Conservation (phyloP, 2,329 filamentous ascomycete species). For the Leptosphaerulina australis region DNA sequence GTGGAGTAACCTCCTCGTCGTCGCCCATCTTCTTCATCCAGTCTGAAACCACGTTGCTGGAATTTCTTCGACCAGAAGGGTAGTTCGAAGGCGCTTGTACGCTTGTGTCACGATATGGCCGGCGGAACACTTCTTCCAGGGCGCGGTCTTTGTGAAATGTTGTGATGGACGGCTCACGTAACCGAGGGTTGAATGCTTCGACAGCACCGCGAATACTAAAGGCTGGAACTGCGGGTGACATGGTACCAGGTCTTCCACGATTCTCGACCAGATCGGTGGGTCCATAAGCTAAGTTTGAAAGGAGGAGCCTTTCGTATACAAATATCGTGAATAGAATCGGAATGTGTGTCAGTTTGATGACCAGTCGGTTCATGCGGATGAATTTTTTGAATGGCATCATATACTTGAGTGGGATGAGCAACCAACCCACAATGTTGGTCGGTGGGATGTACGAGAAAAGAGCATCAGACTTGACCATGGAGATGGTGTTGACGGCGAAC, state of each 20-base stretch:
- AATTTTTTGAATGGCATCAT: constrained; percentile 80
- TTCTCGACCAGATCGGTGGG: constrained; percentile 86
- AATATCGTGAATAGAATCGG: constrained; percentile 87
- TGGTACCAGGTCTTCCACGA: constrained; percentile 64
- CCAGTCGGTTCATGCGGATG: constrained; percentile 82
- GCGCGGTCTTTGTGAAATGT: constrained; percentile 90
- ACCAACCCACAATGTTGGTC: constrained; percentile 88
- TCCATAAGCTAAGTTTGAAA: constrained; percentile 78
- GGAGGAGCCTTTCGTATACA: constrained; percentile 79
- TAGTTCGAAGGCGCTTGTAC: constrained; percentile 40
- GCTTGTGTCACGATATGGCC: constrained; percentile 66
- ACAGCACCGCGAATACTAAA: constrained; percentile 48
- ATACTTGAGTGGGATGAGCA: constrained; percentile 82
- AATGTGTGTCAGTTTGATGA: constrained; percentile 91
- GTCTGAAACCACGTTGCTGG: constrained; percentile 79
- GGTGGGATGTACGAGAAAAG: constrained; percentile 93
- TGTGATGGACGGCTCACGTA: constrained; percentile 84
- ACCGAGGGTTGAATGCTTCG: constrained; percentile 76
- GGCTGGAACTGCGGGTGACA: constrained; percentile 56
- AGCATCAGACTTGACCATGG: constrained; percentile 97
- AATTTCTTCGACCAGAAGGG: constrained; percentile 67
- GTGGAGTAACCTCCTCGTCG: constrained; percentile 66
- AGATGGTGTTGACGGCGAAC: constrained; percentile 95
- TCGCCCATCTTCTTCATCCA: constrained; percentile 80
- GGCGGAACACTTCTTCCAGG: constrained; percentile 86